Percentiles rank a stretch among this genome's conserved stretches.
Conservation (phyloP, 2,329 filamentous ascomycete species). For the Truncatella angustata region DNA sequence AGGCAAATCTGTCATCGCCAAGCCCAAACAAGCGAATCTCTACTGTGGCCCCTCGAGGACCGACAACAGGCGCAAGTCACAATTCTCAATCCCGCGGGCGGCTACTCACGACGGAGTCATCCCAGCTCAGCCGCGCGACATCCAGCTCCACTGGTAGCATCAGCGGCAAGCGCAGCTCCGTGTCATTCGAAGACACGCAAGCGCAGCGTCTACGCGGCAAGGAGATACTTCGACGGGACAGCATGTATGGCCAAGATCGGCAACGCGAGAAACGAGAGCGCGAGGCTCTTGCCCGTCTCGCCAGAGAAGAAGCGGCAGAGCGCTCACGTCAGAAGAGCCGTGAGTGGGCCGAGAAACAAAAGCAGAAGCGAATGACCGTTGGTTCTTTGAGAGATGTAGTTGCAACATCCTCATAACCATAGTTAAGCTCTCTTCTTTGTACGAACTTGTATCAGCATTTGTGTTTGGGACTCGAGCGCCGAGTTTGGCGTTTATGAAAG, state of each 20-base stretch:
- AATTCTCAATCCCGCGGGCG: conserved; percentile 26
- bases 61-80: conserved; percentile 27
- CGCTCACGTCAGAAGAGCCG: conserved; percentile 56
- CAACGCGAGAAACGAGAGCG: conserved; percentile 54
- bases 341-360: conserved; percentile 62
- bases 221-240: conserved; percentile 54
- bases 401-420: conserved; percentile 5
- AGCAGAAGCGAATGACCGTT: conserved; percentile 34
- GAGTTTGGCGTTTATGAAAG: conserved; percentile 18
- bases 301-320: conserved; percentile 60
- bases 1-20: conserved; percentile 15
- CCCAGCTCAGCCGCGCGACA: conserved; percentile 34
- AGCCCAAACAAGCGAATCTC: conserved; percentile 28
- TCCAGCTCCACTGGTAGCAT: conserved; percentile 46
- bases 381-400: conserved; percentile 21
- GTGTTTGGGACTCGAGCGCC: conserved; percentile 14
- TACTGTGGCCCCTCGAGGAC: conserved; percentile 22
- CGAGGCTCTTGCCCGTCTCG: conserved; percentile 51
- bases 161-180: conserved; percentile 43
- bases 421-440: too few species aligned
- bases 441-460: conserved; percentile 15
- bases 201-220: conserved; percentile 52
- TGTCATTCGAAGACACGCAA: conserved; percentile 50
- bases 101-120: conserved; percentile 15
- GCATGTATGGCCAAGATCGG: conserved; percentile 42